Percentiles rank a stretch among this genome's conserved stretches.
These are phyloP conservation scores for Sugiyamaella grinbergsii DNA, from an alignment of 1,139 yeast genomes.

Conservation along the genomic window DNA sequence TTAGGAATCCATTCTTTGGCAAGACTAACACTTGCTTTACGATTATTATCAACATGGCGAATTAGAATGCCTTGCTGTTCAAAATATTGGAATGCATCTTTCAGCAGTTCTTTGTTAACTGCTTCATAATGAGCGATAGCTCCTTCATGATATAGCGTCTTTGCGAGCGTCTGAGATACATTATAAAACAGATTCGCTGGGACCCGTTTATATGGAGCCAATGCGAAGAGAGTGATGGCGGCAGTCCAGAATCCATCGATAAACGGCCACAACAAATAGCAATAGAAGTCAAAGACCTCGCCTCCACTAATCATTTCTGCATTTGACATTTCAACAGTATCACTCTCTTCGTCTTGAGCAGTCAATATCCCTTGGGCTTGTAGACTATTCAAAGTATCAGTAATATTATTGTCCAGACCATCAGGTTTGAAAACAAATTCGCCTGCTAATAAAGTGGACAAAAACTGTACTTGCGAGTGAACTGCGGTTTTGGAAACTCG, in stretches of 20 bases:
- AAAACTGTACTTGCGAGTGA: conserved; percentile 38
- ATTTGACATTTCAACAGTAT: conserved; percentile 35
- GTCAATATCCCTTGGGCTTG: conserved; percentile 39
- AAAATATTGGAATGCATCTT: conserved; percentile 43
- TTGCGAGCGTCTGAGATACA: conserved; percentile 45
- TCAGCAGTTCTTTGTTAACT: conserved; percentile 46
- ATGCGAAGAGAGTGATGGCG: conserved; percentile 43
- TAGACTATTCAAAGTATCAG: conserved; percentile 39
- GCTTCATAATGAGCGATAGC: conserved; percentile 47
- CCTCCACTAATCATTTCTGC: conserved; percentile 39
- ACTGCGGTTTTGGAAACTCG: conserved; percentile 32
- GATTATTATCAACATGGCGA: conserved; percentile 25
- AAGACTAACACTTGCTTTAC: conserved; percentile 24
- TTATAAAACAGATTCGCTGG: conserved; percentile 40
- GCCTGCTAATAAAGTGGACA: conserved; percentile 44
- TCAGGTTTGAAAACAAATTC: conserved; percentile 47
- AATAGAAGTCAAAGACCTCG: conserved; percentile 47
- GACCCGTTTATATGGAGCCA: conserved; percentile 31
- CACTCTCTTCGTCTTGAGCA: conserved; percentile 29
- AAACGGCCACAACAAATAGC: conserved; percentile 49
- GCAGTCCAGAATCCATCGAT: conserved; percentile 50
- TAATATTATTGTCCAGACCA: conserved; percentile 43
- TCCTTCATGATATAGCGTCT: conserved; percentile 48
- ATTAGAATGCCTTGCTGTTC: conserved; percentile 42
- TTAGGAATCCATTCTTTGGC: conserved; percentile 32